Conservation (phyloP, 768 basidiomycete genomes). For the Rhizopogon rudus region DNA sequence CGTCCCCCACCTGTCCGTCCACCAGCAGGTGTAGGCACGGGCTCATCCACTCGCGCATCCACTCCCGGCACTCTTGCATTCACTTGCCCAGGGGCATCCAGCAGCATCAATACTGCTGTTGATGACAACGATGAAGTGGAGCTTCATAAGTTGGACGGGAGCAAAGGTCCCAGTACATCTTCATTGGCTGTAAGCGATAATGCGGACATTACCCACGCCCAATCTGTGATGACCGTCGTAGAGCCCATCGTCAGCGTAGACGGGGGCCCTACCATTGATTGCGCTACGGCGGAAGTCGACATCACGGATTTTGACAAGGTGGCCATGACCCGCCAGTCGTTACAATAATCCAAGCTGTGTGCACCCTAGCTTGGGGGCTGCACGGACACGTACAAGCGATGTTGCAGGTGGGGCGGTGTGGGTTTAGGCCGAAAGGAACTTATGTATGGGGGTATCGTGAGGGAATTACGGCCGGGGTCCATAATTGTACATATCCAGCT, state of each 20-base stretch:
- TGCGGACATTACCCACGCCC: not conserved
- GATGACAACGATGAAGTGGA: not conserved
- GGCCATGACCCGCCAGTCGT: not conserved
- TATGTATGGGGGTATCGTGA: not conserved
- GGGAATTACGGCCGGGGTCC: not conserved
- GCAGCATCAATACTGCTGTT: not conserved
- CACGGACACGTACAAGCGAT: not conserved
- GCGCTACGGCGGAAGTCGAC: not conserved
- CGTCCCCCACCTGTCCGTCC: not conserved
- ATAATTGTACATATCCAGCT: not conserved
- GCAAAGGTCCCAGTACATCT: not conserved
- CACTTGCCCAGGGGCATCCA: not conserved
- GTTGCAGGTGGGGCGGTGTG: no score
- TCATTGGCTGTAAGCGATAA: not conserved
- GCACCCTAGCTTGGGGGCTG: not conserved
- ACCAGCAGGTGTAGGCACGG: not conserved
- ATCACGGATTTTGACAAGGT: not conserved
- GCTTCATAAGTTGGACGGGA: not conserved
- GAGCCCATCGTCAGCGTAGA: not conserved
- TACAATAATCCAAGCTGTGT: conserved; percentile 13
- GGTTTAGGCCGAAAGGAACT: not conserved
- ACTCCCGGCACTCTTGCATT: not conserved
- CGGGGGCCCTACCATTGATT: not conserved
- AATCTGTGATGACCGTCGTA: not conserved
- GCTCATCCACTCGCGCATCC: not conserved